A percentile compares a stretch with the other conserved stretches of the same genome.
Evolutionary conservation across 2,329 filamentous ascomycete species (phyloP).

Genomic region (Colletotrichum sp.): DNA sequence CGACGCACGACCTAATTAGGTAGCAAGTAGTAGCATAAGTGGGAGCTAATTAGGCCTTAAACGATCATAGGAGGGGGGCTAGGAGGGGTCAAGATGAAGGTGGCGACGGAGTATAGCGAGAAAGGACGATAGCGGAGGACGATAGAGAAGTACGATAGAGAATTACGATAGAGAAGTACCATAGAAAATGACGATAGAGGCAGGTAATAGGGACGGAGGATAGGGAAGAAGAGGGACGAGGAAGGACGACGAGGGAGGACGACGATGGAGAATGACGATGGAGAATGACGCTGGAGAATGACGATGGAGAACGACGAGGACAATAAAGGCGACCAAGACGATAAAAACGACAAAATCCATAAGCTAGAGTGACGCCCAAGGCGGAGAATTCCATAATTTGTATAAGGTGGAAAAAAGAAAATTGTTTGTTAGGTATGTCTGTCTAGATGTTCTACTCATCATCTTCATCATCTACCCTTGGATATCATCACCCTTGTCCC

Average conservation of each 20-base stretch:
- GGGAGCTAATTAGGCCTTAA: too few species aligned
- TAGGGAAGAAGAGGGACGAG: not conserved
- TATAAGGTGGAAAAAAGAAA: not conserved
- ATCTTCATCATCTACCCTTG: not conserved
- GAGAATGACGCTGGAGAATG: too few species aligned
- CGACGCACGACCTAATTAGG: too few species aligned
- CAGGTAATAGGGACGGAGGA: too few species aligned
- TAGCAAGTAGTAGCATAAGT: too few species aligned
- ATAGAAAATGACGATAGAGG: too few species aligned
- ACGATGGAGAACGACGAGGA: not conserved
- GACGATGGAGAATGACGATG: not conserved
- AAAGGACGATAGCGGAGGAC: too few species aligned
- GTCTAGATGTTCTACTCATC: not conserved
- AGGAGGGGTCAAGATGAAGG: too few species aligned
- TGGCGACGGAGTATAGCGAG: too few species aligned
- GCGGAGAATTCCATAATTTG: not conserved
- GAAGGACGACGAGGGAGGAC: not conserved
- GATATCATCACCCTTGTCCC: not conserved
- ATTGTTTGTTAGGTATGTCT: not conserved
- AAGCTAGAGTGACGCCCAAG: rapidly evolving
- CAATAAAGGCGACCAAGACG: not conserved
- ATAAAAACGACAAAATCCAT: not conserved
- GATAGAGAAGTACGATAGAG: too few species aligned
- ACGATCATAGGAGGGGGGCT: too few species aligned
- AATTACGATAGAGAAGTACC: too few species aligned